A percentile compares a stretch with the other conserved stretches of the same genome.
These are phyloP conservation scores for Combretum micranthum DNA, from an alignment of 345 rosid species.

Conservation along the genomic window DNA sequence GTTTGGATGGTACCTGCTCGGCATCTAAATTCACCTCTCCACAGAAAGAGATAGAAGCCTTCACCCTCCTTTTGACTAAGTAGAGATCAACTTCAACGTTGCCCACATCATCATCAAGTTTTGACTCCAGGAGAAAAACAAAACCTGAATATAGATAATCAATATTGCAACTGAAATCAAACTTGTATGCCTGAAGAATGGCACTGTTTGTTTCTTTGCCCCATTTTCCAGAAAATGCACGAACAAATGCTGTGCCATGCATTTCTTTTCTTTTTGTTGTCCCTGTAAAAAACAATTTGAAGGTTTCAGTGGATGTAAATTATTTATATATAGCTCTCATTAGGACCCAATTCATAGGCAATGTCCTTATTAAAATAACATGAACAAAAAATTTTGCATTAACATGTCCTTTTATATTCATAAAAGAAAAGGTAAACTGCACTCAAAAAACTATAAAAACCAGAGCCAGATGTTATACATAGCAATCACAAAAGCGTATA, in stretches of 20 bases:
- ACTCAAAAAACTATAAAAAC: no score
- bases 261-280: slow-evolving; percentile 88
- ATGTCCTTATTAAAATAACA: no score
- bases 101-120: slow-evolving; percentile 77
- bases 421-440: no score
- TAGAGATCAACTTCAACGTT: slow-evolving; percentile 58
- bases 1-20: slow-evolving; percentile 51
- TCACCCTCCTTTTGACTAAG: slow-evolving; percentile 52
- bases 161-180: slow-evolving; percentile 52
- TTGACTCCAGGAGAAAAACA: slow-evolving; percentile 57
- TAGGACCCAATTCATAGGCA: no score
- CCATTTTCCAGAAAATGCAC: slow-evolving; percentile 69
- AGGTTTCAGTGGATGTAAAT: background rate
- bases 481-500: no score
- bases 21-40: slow-evolving; percentile 60
- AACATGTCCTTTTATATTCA: no score
- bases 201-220: slow-evolving; percentile 41
- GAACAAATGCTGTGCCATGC: slow-evolving; percentile 58
- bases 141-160: slow-evolving; percentile 46
- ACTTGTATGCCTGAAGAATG: slow-evolving; percentile 61
- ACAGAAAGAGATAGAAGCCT: slow-evolving; percentile 47
- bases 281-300: slow-evolving; percentile 36
- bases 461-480: no score
- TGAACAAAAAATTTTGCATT: no score
- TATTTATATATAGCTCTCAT: no score